Evolutionary conservation across 1,284 basidiomycete species (phyloP).

Genomic region (Coriolopsis trogii): DNA sequence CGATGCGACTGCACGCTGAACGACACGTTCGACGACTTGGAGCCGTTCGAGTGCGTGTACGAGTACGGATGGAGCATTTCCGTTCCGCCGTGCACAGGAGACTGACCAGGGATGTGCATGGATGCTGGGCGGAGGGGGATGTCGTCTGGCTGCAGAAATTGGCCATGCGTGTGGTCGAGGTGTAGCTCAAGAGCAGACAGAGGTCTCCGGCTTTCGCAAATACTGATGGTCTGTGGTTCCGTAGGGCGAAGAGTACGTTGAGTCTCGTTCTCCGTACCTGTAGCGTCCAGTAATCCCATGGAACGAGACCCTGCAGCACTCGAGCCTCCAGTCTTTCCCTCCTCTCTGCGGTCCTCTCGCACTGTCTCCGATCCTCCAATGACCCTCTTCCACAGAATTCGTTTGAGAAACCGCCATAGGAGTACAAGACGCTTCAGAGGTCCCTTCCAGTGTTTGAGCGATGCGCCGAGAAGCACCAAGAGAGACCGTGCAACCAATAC

Average conservation of each 20-base stretch:
- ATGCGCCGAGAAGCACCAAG: neutral
- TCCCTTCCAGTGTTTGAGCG: slow-evolving; percentile 1
- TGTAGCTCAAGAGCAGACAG: slow-evolving; percentile 19
- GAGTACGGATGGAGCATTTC: slow-evolving; percentile 15
- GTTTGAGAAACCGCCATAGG: slow-evolving; percentile 4
- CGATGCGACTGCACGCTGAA: slow-evolving; percentile 11
- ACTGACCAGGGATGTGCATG: slow-evolving; percentile 16
- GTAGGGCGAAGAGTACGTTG: neutral
- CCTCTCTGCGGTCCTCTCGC: neutral
- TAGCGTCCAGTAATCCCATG: neutral
- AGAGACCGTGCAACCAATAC: neutral
- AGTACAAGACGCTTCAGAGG: slow-evolving; percentile 3
- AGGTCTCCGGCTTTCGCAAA: slow-evolving; percentile 21
- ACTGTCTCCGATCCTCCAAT: neutral
- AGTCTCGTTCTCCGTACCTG: neutral
- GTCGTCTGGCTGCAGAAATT: slow-evolving; percentile 16
- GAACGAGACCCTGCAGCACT: neutral
- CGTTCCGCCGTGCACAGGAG: slow-evolving; percentile 1
- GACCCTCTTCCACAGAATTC: neutral
- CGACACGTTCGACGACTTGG: slow-evolving; percentile 18
- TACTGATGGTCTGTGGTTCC: neutral
- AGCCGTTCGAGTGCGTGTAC: slow-evolving; percentile 19
- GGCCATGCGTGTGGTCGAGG: slow-evolving; percentile 9
- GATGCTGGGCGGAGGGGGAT: slow-evolving; percentile 17
- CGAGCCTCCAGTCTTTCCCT: no score